Base-by-base conservation (phyloP, 306 rosid genomes). In the Morella rubra region DNA sequence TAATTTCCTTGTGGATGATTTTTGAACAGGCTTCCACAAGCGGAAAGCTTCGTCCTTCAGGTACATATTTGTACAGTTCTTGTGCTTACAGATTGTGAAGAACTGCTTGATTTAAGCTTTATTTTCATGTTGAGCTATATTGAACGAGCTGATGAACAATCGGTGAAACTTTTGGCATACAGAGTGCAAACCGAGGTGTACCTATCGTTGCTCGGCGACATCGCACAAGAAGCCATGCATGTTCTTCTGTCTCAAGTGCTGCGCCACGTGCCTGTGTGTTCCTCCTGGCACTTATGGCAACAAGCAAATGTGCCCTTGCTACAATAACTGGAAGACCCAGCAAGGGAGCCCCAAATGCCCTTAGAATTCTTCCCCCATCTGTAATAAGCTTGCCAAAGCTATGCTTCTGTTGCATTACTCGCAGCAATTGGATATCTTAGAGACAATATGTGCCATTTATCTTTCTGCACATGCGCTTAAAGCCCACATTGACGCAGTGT, bases 301-400 rank as follows among this genome's bases (percentile, higher is more conserved):
- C 87, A 94, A 89, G 80, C 80, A 91, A 86, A 78, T 68, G 0
- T 94, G 98, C 59, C 91, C 97, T 74, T 94, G 98, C 84, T 94
- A 94, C 88, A 91, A 94, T 79, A 86, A 74, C 85, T 94, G 98
- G 98, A 94, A 94, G 91, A 94, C 98, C 53, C 71, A 87, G 86
- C 85, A 91, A 86, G 98, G 98, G 83, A 71, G 85, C 22, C 98
- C 98, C 49, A 94, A 94, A 83, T 94, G 98, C 91, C 98, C 98
- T 81, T 93, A 60, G 75, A 24, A 8, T 19, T 58, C 44, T 73
- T 69, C 14, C 67, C 45, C 6, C 14, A 2, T 15, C 42, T 40
- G 20, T 46, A 10, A 4, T 58, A 20, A 58, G 64, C 64, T 10
- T 41, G 46, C 15, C 22, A 14, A 44, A 18, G 20, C 18, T 18